Evolutionary conservation across 1,284 basidiomycete genomes (phyloP).

Genomic region (Mycena sp.): DNA sequence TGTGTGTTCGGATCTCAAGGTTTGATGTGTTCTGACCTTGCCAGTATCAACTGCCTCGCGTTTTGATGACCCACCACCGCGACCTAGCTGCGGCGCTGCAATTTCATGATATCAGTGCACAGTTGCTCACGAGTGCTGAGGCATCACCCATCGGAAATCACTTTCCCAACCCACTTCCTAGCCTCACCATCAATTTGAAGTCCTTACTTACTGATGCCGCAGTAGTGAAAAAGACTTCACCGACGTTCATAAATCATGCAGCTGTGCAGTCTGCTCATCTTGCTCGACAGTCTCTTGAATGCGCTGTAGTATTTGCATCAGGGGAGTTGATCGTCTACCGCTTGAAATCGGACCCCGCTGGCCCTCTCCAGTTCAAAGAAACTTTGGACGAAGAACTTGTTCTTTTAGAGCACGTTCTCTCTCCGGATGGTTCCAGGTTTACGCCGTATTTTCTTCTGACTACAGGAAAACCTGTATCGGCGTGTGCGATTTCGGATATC

Average conservation of each 20-base stretch:
- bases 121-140: conserved; percentile 63
- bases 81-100: conserved; percentile 65
- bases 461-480: conserved; percentile 56
- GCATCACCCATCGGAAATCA: conserved; percentile 56
- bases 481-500: conserved; percentile 73
- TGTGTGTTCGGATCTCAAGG: conserved; percentile 32
- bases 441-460: conserved; percentile 70
- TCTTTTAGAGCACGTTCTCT: conserved; percentile 55
- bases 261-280: conserved; percentile 66
- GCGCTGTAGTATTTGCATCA: conserved; percentile 65
- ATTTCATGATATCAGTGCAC: conserved; percentile 76
- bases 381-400: conserved; percentile 56
- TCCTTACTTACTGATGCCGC: conserved; percentile 57
- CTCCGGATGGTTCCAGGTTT: conserved; percentile 54
- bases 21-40: background rate
- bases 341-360: conserved; percentile 49
- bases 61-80: conserved; percentile 73
- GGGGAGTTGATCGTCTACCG: conserved; percentile 77
- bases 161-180: conserved; percentile 69
- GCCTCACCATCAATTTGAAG: conserved; percentile 70
- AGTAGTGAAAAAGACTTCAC: conserved; percentile 46
- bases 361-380: conserved; percentile 34
- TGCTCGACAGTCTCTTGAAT: conserved; percentile 74
- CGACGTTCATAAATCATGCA: conserved; percentile 44
- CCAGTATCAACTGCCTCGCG: conserved; percentile 71